These are phyloP conservation scores for Skeletonema marinoi DNA, from an alignment of 108 stramenopile species.

Conservation along the genomic window DNA sequence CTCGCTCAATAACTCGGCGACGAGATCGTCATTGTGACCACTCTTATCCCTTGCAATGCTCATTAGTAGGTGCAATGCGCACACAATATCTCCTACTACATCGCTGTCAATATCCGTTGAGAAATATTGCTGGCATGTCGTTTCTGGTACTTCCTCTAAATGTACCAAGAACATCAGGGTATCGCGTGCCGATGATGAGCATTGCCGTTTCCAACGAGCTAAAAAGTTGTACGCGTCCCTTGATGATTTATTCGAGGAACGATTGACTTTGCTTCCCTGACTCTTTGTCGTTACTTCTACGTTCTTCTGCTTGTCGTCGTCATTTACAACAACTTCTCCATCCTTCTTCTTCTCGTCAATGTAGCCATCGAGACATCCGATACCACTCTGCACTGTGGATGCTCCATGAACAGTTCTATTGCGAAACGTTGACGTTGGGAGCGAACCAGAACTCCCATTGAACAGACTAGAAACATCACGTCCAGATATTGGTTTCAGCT, in stretches of 20 bases:
- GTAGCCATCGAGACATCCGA: conserved; percentile 14
- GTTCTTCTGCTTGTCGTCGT: not conserved
- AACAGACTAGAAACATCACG: conserved; percentile 42
- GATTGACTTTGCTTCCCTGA: not conserved
- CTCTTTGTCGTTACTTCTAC: not conserved
- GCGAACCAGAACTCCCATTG: conserved; percentile 16
- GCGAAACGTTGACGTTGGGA: not conserved
- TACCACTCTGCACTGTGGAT: not conserved
- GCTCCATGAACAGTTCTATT: not conserved
- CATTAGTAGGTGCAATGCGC: conserved; percentile 29
- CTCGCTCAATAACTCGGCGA: not conserved
- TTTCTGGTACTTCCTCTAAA: conserved; percentile 11
- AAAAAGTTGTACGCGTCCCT: conserved; percentile 29
- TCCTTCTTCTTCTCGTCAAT: conserved; percentile 19
- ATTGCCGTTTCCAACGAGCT: conserved; percentile 22
- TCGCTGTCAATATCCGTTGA: conserved; percentile 36
- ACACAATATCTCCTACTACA: conserved; percentile 29
- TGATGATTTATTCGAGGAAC: conserved; percentile 20
- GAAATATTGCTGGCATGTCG: conserved; percentile 31
- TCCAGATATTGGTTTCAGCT: conserved; percentile 36
- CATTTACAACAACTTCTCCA: too few species aligned
- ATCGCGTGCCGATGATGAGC: conserved; percentile 14
- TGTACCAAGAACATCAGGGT: conserved; percentile 18
- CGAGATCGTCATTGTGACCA: not conserved
- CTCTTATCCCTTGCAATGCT: not conserved